phyloP scores from a whole-genome alignment of 495 filamentous ascomycete genomes.

The Penicillium fimorum region DNA sequence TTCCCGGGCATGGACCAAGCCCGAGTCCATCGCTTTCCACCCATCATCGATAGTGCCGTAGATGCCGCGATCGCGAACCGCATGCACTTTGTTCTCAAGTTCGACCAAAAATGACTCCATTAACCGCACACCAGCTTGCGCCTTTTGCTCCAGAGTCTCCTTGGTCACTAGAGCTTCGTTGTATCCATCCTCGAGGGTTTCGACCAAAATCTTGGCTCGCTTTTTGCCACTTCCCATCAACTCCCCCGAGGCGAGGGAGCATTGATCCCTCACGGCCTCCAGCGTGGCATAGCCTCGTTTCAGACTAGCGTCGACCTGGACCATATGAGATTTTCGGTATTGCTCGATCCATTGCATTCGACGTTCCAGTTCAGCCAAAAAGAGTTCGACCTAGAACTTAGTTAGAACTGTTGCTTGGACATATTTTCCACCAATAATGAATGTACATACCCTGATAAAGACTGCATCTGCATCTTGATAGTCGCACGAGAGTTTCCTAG shows the following conservation, averaged over 20 bases:
- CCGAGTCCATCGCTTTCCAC: conserved; percentile 69
- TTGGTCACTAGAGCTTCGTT: conserved; percentile 82
- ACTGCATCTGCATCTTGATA: conserved; percentile 64
- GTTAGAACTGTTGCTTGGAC: conserved; percentile 20
- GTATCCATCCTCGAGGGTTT: conserved; percentile 89
- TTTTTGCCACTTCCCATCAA: conserved; percentile 83
- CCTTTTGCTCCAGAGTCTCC: conserved; percentile 87
- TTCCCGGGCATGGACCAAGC: conserved; percentile 69
- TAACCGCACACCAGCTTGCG: conserved; percentile 78
- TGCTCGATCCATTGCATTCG: conserved; percentile 85
- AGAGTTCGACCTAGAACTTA: conserved; percentile 70
- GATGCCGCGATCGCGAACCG: conserved; percentile 60
- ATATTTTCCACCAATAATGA: neutral
- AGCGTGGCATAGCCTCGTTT: conserved; percentile 78
- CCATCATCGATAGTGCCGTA: conserved; percentile 65
- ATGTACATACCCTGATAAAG: conserved; percentile 55
- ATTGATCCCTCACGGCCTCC: conserved; percentile 82
- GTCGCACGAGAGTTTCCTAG: conserved; percentile 60
- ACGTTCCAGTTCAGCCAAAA: conserved; percentile 82
- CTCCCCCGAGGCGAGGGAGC: conserved; percentile 86
- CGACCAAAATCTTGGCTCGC: conserved; percentile 83
- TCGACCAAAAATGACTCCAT: conserved; percentile 82
- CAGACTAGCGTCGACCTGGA: conserved; percentile 78
- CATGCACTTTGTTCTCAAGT: conserved; percentile 77
- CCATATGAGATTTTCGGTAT: conserved; percentile 77